Base-by-base conservation (phyloP, 345 rosid genomes). In the Mallotus nudiflorus region DNA sequence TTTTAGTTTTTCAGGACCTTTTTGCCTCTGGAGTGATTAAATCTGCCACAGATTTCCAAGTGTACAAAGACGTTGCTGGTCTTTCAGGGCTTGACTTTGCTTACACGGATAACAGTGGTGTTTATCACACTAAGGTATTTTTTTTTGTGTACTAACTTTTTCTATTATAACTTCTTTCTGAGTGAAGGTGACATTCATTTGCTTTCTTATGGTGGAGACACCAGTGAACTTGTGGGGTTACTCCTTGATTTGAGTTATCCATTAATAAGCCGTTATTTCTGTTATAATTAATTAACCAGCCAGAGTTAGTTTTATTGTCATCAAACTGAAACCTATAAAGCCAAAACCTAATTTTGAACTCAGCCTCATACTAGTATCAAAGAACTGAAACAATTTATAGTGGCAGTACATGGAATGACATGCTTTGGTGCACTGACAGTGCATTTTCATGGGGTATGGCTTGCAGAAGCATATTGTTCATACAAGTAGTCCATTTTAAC, bases 81-180 rank as follows among this genome's bases (percentile, higher is more conserved):
- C 97, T 95, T 79, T 92, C 99, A 16, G 99, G 97, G 72, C 88
- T 95, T 75, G 99, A 92, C 85, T 92, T 95, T 84, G 99, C 93
- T 31, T 95, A 81, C 78, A 73, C 87, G 10, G 99, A 95, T 71
- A 84, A 84, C 27, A 80, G 88, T 80, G 93, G 92, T 70, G 96
- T 95, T 40, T 95, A 95, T 82, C 98, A 94, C 85, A 94, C 98
- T 44, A 89, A 94, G 95, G 98, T 91, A 37, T 76, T 64, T 37
- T 55, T 58, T 35, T 27, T 10, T 70, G 39, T 59, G 15, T 25
- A 18, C 20, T 31, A 42, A 56, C 48, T 62, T 29, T 44, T 56
- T 50, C 14, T 25, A 7, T 50, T 33, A 0, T 29, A n/a, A 13
- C 14, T 31, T 57, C 55, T 60, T 53, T 71, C 19, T 15, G 24